These are phyloP conservation scores for Fibroporia radiculosa DNA, from an alignment of 768 basidiomycete species.

Conservation along the genomic window DNA sequence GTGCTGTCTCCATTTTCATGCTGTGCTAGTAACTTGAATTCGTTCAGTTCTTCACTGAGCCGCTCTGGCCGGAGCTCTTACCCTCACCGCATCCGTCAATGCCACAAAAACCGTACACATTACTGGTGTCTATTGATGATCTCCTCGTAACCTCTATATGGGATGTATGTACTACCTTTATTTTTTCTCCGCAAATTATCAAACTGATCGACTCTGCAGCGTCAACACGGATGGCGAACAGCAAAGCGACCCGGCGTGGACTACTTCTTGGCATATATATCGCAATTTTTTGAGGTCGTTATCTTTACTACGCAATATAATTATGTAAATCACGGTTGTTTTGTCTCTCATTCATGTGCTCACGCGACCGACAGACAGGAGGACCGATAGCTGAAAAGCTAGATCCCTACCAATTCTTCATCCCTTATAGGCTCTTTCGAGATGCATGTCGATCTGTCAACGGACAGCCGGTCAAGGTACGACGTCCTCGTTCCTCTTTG, in stretches of 20 bases:
- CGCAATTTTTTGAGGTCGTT: conserved; percentile 97
- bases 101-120: conserved; percentile 85
- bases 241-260: conserved; percentile 97
- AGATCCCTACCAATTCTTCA: conserved; percentile 86
- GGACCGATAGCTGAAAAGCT: conserved; percentile 85
- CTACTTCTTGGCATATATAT: conserved; percentile 95
- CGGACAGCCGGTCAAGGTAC: conserved; percentile 79
- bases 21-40: neutral
- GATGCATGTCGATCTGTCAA: conserved; percentile 83
- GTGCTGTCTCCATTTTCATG: conserved; percentile 18
- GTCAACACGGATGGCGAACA: conserved; percentile 92
- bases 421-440: conserved; percentile 86
- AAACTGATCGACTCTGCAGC: conserved; percentile 33
- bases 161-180: conserved; percentile 66
- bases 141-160: conserved; percentile 86
- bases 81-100: conserved; percentile 79
- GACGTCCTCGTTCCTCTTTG: conserved; percentile 3
- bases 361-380: conserved; percentile 56
- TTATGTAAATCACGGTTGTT: conserved; percentile 57
- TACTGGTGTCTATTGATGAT: conserved; percentile 87
- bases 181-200: neutral
- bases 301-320: conserved; percentile 87
- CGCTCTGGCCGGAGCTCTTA: conserved; percentile 86
- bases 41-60: conserved; percentile 82
- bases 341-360: neutral